phyloP scores from a whole-genome alignment of 148 eudicot genomes.

The Dysphania ambrosioides region DNA sequence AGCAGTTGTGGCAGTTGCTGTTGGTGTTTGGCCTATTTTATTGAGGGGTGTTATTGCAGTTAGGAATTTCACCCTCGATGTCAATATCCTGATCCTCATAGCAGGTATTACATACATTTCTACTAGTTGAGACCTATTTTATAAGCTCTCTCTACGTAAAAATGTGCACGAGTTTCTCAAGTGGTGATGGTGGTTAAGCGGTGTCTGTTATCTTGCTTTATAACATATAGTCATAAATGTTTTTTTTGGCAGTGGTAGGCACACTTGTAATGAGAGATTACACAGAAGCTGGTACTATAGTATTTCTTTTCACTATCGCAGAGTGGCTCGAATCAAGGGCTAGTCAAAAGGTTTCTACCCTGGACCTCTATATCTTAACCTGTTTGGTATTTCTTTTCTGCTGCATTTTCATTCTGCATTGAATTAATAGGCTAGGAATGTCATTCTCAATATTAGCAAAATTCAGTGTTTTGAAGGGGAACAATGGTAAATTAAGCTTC shows the following conservation, averaged over 20 bases:
- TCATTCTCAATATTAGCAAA: not conserved
- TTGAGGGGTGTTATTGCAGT: slow-evolving; percentile 44
- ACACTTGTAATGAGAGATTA: slow-evolving; percentile 64
- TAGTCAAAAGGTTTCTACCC: slow-evolving; percentile 55
- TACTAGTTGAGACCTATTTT: not conserved
- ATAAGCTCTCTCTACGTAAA: not conserved
- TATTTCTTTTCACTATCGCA: slow-evolving; percentile 78
- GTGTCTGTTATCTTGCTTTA: not conserved
- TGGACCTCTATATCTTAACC: not conserved
- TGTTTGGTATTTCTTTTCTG: not conserved
- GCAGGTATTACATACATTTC: slow-evolving; percentile 44
- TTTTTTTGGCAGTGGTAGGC: slow-evolving; percentile 50
- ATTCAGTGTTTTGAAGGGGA: too few species aligned
- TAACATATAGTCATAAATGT: not conserved
- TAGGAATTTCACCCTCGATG: slow-evolving; percentile 53
- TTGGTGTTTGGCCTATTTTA: slow-evolving; percentile 64
- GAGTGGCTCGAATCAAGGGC: slow-evolving; percentile 94
- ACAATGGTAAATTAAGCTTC: not conserved
- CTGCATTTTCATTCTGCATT: not conserved
- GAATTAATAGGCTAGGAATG: too few species aligned
- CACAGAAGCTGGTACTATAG: slow-evolving; percentile 81
- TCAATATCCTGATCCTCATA: slow-evolving; percentile 64
- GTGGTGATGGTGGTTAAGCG: not conserved
- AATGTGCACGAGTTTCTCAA: not conserved
- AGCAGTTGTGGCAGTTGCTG: slow-evolving; percentile 60